phyloP scores from a whole-genome alignment of 1,284 basidiomycete genomes.

The Mycena sp. region DNA sequence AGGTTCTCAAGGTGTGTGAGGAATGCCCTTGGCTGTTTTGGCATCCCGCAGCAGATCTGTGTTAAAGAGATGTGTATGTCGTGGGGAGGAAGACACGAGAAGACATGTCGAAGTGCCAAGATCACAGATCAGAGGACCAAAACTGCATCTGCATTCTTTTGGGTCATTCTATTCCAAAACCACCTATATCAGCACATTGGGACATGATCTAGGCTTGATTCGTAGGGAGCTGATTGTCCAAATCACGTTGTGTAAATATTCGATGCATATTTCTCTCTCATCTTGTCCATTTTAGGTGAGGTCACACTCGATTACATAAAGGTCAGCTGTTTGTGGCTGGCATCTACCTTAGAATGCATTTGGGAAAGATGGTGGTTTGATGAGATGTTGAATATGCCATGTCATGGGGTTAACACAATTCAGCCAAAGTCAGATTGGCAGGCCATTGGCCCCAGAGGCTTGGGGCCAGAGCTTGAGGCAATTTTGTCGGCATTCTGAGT shows the following conservation, averaged over 20 bases:
- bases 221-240: neutral
- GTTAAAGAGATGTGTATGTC: neutral
- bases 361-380: too few relatives aligned
- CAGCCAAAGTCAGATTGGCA: too few relatives aligned
- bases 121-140: neutral
- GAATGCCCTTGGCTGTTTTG: neutral
- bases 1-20: neutral
- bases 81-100: neutral
- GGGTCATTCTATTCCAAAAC: neutral
- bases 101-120: neutral
- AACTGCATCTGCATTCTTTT: neutral
- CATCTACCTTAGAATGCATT: too few relatives aligned
- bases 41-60: neutral
- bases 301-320: slow-evolving; percentile 10
- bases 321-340: too few relatives aligned
- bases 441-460: too few relatives aligned
- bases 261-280: neutral
- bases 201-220: neutral
- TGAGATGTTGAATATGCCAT: too few relatives aligned
- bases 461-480: too few relatives aligned
- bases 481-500: too few relatives aligned
- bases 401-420: too few relatives aligned
- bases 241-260: neutral
- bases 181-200: neutral
- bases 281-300: slow-evolving; percentile 1